A percentile compares a stretch with the other conserved stretches of the same genome.
These are phyloP conservation scores for Boletus coffeatus DNA, from an alignment of 1,284 basidiomycete species.

Conservation along the genomic window DNA sequence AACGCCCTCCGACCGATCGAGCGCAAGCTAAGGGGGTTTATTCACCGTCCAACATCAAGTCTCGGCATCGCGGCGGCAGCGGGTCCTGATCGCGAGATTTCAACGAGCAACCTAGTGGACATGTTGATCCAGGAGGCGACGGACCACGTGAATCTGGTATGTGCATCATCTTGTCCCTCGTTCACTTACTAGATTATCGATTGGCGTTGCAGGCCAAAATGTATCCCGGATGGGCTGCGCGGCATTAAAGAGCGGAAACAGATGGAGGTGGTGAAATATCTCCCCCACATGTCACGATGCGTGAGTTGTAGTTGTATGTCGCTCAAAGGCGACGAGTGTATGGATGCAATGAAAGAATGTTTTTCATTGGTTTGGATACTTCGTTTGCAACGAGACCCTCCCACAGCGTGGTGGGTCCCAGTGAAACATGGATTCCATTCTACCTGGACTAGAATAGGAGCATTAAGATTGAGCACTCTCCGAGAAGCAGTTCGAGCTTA, in stretches of 20 bases:
- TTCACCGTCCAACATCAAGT: slow-evolving; percentile 47
- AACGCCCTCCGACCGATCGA: slow-evolving; percentile 76
- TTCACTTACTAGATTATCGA: background rate
- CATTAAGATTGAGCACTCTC: no score
- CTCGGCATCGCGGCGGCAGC: slow-evolving; percentile 22
- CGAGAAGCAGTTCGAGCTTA: no score
- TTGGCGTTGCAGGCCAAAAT: slow-evolving; percentile 54
- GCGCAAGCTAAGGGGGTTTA: slow-evolving; percentile 83
- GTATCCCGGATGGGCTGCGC: slow-evolving; percentile 86
- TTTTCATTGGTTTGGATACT: no score
- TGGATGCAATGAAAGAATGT: slow-evolving; percentile 10
- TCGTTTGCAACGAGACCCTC: no score
- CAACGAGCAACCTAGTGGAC: slow-evolving; percentile 85
- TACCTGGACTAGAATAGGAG: no score
- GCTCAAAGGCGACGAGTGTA: slow-evolving; percentile 6
- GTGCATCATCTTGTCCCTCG: slow-evolving; percentile 8
- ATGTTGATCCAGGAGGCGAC: slow-evolving; percentile 86
- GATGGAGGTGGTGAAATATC: no score
- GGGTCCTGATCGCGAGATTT: slow-evolving; percentile 52
- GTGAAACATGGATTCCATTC: no score
- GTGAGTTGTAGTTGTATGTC: background rate
- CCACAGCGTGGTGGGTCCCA: no score
- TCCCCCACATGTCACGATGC: background rate
- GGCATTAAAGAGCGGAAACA: slow-evolving; percentile 45
- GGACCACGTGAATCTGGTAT: slow-evolving; percentile 67